Evolutionary conservation across 257 asterid species (phyloP).

Genomic region (Solanum bulbocastanum): DNA sequence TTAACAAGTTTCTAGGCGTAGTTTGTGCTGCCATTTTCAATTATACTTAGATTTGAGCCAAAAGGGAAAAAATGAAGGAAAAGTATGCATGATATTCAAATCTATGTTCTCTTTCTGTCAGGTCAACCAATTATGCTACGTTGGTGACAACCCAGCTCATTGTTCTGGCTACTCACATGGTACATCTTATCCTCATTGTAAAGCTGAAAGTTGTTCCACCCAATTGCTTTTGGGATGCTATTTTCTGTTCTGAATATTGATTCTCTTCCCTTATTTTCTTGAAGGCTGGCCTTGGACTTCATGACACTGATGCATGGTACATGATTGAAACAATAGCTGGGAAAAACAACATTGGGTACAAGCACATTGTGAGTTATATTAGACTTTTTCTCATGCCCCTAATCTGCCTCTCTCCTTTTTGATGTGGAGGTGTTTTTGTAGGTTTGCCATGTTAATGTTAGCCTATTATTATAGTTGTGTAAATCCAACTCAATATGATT

Average conservation of each 20-base stretch:
- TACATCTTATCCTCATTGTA: slow-evolving; percentile 14
- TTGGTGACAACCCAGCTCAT: slow-evolving; percentile 84
- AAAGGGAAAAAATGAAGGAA: neutral
- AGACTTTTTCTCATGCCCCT: neutral
- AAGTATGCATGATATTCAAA: neutral
- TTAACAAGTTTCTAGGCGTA: neutral
- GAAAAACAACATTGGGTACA: slow-evolving; percentile 84
- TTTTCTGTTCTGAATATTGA: slow-evolving; percentile 9
- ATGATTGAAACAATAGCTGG: slow-evolving; percentile 94
- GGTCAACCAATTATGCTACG: slow-evolving; percentile 91
- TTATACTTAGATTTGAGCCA: neutral
- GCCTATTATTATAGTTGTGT: neutral
- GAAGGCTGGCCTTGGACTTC: slow-evolving; percentile 90
- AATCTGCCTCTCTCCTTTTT: neutral
- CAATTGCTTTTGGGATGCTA: neutral
- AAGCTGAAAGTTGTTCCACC: neutral
- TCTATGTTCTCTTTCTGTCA: slow-evolving; percentile 22
- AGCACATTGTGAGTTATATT: slow-evolving; percentile 70
- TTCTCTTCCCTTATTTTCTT: slow-evolving; percentile 17
- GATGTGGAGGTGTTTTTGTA: neutral
- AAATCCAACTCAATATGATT: neutral
- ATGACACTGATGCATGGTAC: slow-evolving; percentile 89
- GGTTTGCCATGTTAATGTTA: neutral
- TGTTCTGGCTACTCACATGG: slow-evolving; percentile 85
- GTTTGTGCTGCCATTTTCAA: neutral